Percentiles rank a stretch among this genome's conserved stretches.
These are phyloP conservation scores for Dichotomocladium elegans DNA, from an alignment of 371 early-diverging fungal genomes.

Conservation along the genomic window DNA sequence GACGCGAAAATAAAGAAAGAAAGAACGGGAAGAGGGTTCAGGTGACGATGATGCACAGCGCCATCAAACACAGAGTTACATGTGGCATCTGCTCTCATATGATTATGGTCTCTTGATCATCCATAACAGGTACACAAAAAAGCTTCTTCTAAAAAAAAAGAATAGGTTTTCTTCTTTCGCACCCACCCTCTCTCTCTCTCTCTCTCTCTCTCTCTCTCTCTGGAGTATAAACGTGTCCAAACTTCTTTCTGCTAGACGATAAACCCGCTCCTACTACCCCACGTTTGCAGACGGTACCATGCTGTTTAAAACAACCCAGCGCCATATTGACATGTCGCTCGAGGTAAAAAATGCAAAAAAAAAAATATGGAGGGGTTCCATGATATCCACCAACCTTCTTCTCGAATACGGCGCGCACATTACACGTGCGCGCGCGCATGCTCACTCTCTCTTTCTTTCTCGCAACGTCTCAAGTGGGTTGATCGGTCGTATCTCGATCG, in stretches of 20 bases:
- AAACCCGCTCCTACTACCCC: not conserved
- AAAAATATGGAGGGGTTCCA: no score
- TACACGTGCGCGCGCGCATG: no score
- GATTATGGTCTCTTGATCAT: conserved; percentile 1
- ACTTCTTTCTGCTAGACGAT: not conserved
- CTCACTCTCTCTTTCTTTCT: not conserved
- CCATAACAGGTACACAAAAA: conserved; percentile 1
- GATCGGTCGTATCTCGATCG: conserved; percentile 41
- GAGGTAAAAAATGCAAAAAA: conserved; percentile 16
- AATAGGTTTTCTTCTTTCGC: not conserved
- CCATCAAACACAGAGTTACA: no score
- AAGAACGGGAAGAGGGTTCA: no score
- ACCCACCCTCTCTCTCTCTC: not conserved
- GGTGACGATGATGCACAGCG: no score
- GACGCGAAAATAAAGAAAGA: no score
- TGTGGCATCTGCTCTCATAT: no score
- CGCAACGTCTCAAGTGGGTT: conserved; percentile 10
- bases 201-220: not conserved
- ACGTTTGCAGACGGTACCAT: conserved; percentile 4
- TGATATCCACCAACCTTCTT: no score
- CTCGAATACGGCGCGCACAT: no score
- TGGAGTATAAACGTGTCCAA: not conserved
- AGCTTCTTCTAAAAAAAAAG: not conserved
- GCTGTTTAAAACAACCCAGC: conserved; percentile 29
- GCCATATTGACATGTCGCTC: conserved; percentile 33